Evolutionary conservation across 306 rosid genomes (phyloP).

Genomic region (Bauhinia variegata): DNA sequence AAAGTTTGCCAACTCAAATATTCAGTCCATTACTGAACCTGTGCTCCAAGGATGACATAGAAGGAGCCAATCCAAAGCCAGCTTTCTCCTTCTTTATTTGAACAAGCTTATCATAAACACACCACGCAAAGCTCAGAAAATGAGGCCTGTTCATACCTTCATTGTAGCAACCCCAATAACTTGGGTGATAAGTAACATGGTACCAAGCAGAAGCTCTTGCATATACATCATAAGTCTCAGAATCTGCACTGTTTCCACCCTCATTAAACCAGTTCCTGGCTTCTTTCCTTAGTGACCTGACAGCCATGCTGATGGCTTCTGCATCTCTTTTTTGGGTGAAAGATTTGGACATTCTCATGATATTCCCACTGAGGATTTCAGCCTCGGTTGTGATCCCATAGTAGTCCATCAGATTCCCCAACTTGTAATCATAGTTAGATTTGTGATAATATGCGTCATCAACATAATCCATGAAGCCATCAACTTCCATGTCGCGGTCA

Average conservation of each 20-base stretch:
- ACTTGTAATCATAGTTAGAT: conserved; percentile 46
- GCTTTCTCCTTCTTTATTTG: conserved; percentile 53
- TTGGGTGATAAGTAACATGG: conserved; percentile 53
- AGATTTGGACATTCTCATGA: conserved; percentile 41
- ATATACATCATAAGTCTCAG: conserved; percentile 36
- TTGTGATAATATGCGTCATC: conserved; percentile 51
- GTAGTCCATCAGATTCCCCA: conserved; percentile 58
- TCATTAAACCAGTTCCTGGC: conserved; percentile 60
- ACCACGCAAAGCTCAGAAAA: conserved; percentile 57
- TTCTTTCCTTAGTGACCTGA: conserved; percentile 53
- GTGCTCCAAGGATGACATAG: too few relatives aligned
- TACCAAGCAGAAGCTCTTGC: conserved; percentile 70
- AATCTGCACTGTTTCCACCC: conserved; percentile 31
- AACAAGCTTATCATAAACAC: conserved; percentile 57
- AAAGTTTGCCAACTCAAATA: too few relatives aligned
- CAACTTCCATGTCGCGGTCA: conserved; percentile 56
- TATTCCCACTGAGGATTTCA: conserved; percentile 52
- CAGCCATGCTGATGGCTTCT: conserved; percentile 44
- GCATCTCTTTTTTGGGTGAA: conserved; percentile 43
- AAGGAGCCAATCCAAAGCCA: too few relatives aligned
- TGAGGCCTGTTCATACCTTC: conserved; percentile 51
- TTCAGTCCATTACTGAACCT: too few relatives aligned
- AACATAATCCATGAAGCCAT: conserved; percentile 45
- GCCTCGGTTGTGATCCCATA: conserved; percentile 63
- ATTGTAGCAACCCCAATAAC: conserved; percentile 45